These are phyloP conservation scores for Geranomyces michiganensis DNA, from an alignment of 192 early-diverging fungal species.

Conservation along the genomic window DNA sequence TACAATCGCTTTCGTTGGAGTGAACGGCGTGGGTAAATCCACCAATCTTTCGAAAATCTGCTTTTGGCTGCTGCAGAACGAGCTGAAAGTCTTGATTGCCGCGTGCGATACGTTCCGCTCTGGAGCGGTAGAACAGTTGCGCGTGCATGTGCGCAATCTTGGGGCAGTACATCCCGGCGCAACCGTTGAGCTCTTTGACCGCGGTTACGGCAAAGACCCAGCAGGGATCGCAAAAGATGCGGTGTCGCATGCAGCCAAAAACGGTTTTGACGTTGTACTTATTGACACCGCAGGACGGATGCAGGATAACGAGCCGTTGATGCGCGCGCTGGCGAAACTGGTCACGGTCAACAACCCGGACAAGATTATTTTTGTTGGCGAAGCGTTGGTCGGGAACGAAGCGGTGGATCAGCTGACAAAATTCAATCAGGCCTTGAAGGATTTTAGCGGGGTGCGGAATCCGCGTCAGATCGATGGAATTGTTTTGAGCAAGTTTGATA, in stretches of 20 bases:
- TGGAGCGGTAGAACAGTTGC: conserved; percentile 94
- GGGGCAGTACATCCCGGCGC: conserved; percentile 66
- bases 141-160: conserved; percentile 87
- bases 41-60: conserved; percentile 95
- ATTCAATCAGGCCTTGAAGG: conserved; percentile 91
- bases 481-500: conserved; percentile 95
- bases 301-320: conserved; percentile 98
- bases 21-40: conserved; percentile 93
- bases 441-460: conserved; percentile 78
- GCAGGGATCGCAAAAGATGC: conserved; percentile 95
- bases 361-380: conserved; percentile 97
- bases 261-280: conserved; percentile 86
- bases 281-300: conserved; percentile 97
- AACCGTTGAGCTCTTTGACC: conserved; percentile 90
- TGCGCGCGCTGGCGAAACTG: conserved; percentile 93
- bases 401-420: conserved; percentile 95
- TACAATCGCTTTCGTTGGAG: conserved; percentile 89
- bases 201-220: conserved; percentile 96
- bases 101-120: conserved; percentile 96
- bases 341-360: conserved; percentile 89
- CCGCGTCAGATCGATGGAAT: conserved; percentile 95
- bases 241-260: conserved; percentile 72
- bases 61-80: conserved; percentile 95
- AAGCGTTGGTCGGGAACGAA: conserved; percentile 96
- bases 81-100: conserved; percentile 85